phyloP scores from a whole-genome alignment of 1,139 yeast species.

The Suhomyces ambrosiae region DNA sequence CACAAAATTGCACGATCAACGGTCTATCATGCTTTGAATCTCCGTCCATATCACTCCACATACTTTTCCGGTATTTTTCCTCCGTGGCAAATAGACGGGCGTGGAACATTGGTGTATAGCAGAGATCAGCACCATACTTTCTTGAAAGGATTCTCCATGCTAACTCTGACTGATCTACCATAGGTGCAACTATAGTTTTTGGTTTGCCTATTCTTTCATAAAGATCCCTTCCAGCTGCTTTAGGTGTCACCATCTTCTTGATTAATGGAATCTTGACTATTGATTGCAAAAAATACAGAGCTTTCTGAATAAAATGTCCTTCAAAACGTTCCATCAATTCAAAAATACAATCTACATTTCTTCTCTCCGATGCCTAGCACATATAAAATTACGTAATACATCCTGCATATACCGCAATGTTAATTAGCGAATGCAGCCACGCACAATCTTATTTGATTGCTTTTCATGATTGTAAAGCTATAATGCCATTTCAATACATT shows the following conservation, averaged over 20 bases:
- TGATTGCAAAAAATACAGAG: neutral
- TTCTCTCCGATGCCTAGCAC: too few relatives aligned
- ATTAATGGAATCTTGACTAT: neutral
- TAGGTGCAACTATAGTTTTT: constrained; percentile 89
- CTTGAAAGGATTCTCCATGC: constrained; percentile 94
- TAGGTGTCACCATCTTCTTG: neutral
- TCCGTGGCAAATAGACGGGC: constrained; percentile 87
- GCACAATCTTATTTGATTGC: too few relatives aligned
- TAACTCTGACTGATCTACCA: constrained; percentile 96
- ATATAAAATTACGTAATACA: neutral
- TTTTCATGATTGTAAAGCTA: too few relatives aligned
- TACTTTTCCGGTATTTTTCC: constrained; percentile 73
- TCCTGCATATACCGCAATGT: too few relatives aligned
- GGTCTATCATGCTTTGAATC: constrained; percentile 70
- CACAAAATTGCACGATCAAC: constrained; percentile 90
- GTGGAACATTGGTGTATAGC: constrained; percentile 97
- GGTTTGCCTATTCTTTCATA: constrained; percentile 74
- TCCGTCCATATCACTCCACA: constrained; percentile 81
- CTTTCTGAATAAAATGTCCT: neutral
- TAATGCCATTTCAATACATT: too few relatives aligned
- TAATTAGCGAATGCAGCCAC: too few relatives aligned
- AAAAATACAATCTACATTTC: too few relatives aligned
- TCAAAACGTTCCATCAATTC: neutral
- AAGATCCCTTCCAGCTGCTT: constrained; percentile 60
- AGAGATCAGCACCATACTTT: constrained; percentile 86